Conservation (phyloP, 768 basidiomycete species). For the Xerocomellus intermedius region DNA sequence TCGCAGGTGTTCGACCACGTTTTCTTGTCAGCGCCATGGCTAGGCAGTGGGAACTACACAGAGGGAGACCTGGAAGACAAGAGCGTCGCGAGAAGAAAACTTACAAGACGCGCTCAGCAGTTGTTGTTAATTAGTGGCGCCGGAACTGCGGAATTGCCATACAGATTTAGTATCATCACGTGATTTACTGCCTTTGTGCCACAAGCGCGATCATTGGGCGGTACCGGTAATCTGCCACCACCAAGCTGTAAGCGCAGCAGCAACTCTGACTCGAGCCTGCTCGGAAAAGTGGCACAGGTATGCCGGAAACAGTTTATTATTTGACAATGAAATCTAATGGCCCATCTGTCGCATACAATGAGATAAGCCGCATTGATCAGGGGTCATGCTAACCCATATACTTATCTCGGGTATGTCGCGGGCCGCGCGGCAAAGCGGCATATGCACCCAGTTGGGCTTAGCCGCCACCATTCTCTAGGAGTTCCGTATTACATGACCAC, state of each 20-base stretch:
- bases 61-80: slow-evolving; percentile 5
- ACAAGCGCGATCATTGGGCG: slow-evolving; percentile 27
- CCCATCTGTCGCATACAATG: too few species aligned
- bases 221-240: too few species aligned
- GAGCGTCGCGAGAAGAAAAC: slow-evolving; percentile 18
- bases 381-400: too few species aligned
- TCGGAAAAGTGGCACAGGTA: too few species aligned
- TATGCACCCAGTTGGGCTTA: too few species aligned
- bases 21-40: slow-evolving; percentile 27
- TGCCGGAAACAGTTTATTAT: not conserved
- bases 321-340: too few species aligned
- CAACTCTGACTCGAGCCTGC: too few species aligned
- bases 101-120: slow-evolving; percentile 18
- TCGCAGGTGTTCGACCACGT: slow-evolving; percentile 22
- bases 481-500: slow-evolving; percentile 4
- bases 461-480: too few species aligned
- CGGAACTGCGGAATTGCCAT: slow-evolving; percentile 9
- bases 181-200: slow-evolving; percentile 18
- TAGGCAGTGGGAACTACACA: not conserved
- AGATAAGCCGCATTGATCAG: too few species aligned
- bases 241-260: not conserved
- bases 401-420: too few species aligned
- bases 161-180: slow-evolving; percentile 18
- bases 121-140: slow-evolving; percentile 27
- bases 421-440: too few species aligned